Evolutionary conservation across 2,329 filamentous ascomycete genomes (phyloP), one percentile per base, ranked within the genome.

Genomic region (Capronia epimyces): DNA sequence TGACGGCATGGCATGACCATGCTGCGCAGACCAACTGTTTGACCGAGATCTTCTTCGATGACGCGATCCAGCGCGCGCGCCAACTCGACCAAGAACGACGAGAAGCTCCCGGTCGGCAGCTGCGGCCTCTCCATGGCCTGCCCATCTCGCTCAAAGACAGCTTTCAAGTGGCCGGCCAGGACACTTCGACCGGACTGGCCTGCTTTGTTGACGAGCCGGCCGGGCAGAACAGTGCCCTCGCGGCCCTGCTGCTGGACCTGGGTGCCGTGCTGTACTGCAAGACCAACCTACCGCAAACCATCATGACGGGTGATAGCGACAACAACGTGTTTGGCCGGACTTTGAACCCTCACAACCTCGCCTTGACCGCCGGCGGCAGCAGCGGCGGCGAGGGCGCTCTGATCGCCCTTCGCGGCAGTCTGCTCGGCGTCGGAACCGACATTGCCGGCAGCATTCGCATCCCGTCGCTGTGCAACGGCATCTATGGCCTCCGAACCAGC

Each of bases 341-440:
- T 0, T 67, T 84, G 2, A 86, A 85, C 60, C 83, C 84, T 0
- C 70, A 76, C 48, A 84, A 84, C 51, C 72, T 77, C 1, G 67
- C 72, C 16, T 69, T 82, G 24, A 80, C 77, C 0, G 73, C 80
- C 0, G 84, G 84, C 5, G 84, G 84, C 2, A 80, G 76, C 10
- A 80, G 78, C 0, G 83, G 83, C 10, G 84, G 84, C 8, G 82
- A 85, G 62, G 81, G 74, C 0, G 79, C 76, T 0, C 64, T 84
- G 13, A 57, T 84, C 16, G 76, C 75, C 3, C 73, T 84, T 68
- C 70, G 73, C 22, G 81, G 81, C 0, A 77, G 71, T 24, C 69
- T 79, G 42, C 59, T 84, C 1, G 82, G 82, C 1, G 70, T 83
- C 8, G 80, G 79, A 0, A 83, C 81, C 0, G 82, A 84, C 64